Conservation (phyloP, 2,329 filamentous ascomycete species). For the Aureobasidium sp. region DNA sequence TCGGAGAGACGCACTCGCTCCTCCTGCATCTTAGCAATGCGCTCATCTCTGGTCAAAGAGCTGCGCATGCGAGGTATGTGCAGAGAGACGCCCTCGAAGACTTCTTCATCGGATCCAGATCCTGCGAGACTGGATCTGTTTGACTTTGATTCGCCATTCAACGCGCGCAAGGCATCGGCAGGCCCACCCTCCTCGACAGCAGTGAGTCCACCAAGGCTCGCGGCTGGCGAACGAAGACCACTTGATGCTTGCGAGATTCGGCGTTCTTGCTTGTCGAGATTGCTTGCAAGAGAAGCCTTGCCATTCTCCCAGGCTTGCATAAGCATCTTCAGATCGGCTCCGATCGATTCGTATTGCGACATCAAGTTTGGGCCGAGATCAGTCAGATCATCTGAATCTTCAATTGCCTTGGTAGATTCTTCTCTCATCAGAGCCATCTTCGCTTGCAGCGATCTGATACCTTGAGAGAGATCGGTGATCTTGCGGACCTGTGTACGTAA, state of each 20-base stretch:
- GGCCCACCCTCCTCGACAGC: conserved; percentile 45
- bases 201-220: conserved; percentile 56
- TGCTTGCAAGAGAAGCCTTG: conserved; percentile 70
- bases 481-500: conserved; percentile 82
- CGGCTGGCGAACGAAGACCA: conserved; percentile 39
- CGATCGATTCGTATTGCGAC: conserved; percentile 90
- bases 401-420: conserved; percentile 72
- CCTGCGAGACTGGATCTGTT: conserved; percentile 39
- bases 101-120: conserved; percentile 50
- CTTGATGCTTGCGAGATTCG: conserved; percentile 45
- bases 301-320: conserved; percentile 50
- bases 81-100: conserved; percentile 85
- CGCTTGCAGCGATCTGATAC: conserved; percentile 84
- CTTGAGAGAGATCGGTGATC: conserved; percentile 78
- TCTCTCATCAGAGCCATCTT: conserved; percentile 89
- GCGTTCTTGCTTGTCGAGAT: conserved; percentile 70
- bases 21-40: conserved; percentile 79
- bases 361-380: conserved; percentile 74
- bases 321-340: conserved; percentile 65
- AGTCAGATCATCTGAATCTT: conserved; percentile 49
- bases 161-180: conserved; percentile 65
- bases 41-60: conserved; percentile 72
- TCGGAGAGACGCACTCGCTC: conserved; percentile 69
- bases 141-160: conserved; percentile 59
- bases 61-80: conserved; percentile 58